Conservation (phyloP, 306 rosid genomes). For the Quercus robur region DNA sequence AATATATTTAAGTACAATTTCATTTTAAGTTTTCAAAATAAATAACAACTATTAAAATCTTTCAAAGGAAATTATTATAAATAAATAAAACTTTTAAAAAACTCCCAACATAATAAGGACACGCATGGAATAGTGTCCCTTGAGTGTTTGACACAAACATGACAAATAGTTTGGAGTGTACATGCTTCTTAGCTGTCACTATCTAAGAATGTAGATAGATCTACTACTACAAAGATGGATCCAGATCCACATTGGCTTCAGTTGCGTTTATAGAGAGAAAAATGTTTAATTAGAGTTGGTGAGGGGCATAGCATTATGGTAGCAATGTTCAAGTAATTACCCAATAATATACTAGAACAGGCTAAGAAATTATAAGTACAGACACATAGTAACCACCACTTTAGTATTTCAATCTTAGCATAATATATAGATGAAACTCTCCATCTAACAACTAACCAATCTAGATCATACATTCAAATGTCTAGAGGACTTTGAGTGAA, state of each 20-base stretch:
- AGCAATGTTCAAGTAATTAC: background rate
- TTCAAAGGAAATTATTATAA: no score
- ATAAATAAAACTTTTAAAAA: no score
- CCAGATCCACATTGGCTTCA: background rate
- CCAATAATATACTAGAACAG: background rate
- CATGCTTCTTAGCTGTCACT: no score
- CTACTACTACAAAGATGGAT: background rate
- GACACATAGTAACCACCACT: background rate
- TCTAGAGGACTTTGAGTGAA: background rate
- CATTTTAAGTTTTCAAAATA: no score
- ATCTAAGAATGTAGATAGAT: no score
- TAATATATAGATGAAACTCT: background rate
- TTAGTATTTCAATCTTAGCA: background rate
- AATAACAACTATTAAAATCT: no score
- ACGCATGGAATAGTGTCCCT: no score
- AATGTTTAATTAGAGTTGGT: background rate
- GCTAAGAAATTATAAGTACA: background rate
- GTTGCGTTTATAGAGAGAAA: background rate
- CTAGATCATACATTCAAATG: background rate
- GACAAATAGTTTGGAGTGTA: no score
- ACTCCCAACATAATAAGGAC: no score
- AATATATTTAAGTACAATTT: no score
- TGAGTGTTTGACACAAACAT: no score
- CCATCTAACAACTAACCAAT: background rate
- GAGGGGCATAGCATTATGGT: background rate